phyloP scores from a whole-genome alignment of 148 eudicot species.

The Amaranthus hypochondriacus region DNA sequence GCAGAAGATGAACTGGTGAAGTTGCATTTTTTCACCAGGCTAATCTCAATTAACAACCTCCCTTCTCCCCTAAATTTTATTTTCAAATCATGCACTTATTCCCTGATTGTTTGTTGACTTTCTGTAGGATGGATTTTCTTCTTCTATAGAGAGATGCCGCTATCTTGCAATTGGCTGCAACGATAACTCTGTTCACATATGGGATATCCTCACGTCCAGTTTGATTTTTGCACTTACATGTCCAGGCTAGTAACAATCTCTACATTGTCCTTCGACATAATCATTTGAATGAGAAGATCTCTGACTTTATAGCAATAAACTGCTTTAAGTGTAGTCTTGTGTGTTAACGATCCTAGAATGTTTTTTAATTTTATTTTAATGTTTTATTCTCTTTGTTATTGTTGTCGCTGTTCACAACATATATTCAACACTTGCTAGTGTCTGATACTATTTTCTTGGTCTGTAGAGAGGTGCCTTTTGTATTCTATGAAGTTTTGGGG shows the following conservation, averaged over 20 bases:
- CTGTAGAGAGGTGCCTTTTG: conserved; percentile 78
- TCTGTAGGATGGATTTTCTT: conserved; percentile 39
- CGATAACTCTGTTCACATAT: conserved; percentile 67
- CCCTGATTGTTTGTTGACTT: conserved; percentile 11
- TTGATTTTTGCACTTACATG: conserved; percentile 40
- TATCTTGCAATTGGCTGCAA: conserved; percentile 83
- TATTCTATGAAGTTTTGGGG: conserved; percentile 91
- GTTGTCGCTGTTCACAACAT: not conserved
- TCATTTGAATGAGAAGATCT: no score
- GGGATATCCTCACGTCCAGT: conserved; percentile 42
- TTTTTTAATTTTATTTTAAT: no score
- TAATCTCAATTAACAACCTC: conserved; percentile 3
- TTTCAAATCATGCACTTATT: not conserved
- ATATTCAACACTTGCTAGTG: conserved; percentile 1
- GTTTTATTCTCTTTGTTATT: no score
- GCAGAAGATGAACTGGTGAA: not conserved
- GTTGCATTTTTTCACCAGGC: not conserved
- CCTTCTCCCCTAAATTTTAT: not conserved
- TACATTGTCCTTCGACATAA: not conserved
- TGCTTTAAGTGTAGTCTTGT: no score
- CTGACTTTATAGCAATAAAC: not conserved
- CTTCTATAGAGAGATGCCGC: conserved; percentile 25
- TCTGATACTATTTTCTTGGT: conserved; percentile 8
- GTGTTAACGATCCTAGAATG: no score
- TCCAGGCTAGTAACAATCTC: conserved; percentile 47